A percentile compares a stretch with the other conserved stretches of the same genome.
Evolutionary conservation across 768 basidiomycete genomes (phyloP).

Genomic region (Phaffia tasmanica): DNA sequence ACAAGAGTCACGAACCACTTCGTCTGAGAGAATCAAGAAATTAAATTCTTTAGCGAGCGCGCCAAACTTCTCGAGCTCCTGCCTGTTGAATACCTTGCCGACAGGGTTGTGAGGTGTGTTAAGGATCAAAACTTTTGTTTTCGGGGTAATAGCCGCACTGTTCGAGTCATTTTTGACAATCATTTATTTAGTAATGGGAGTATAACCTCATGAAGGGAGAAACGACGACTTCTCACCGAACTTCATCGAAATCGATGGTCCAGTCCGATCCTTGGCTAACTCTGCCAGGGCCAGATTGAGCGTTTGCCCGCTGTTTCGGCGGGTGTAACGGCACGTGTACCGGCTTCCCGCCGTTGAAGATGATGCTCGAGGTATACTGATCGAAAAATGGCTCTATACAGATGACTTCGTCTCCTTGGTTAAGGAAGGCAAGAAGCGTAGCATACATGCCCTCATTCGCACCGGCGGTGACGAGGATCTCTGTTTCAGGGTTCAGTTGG

Average conservation of each 20-base stretch:
- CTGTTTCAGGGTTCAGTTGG: constrained; percentile 53
- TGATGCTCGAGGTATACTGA: constrained; percentile 54
- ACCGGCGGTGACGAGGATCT: constrained; percentile 89
- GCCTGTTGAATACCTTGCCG: constrained; percentile 84
- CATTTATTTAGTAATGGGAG: not conserved
- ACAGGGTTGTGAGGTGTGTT: constrained; percentile 79
- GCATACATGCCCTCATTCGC: constrained; percentile 97
- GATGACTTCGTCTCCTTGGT: constrained; percentile 91
- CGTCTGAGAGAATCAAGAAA: constrained; percentile 83
- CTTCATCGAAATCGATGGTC: constrained; percentile 79
- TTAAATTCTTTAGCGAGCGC: constrained; percentile 82
- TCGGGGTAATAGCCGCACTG: constrained; percentile 70
- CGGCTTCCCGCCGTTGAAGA: constrained; percentile 85
- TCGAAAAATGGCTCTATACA: constrained; percentile 99
- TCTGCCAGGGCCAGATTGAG: constrained; percentile 39
- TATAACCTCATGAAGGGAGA: not conserved
- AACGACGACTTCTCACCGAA: constrained; percentile 48
- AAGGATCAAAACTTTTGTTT: constrained; percentile 86
- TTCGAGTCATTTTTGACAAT: not conserved
- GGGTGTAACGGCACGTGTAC: constrained; percentile 94
- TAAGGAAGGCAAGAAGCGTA: constrained; percentile 80
- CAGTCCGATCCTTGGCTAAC: constrained; percentile 58
- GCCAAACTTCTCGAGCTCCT: constrained; percentile 76
- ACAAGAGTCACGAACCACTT: constrained; percentile 58
- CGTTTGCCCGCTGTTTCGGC: constrained; percentile 38